Evolutionary conservation across 129 eudicot species (phyloP), one percentile per base, ranked within the genome.

Genomic region (Logfia minima): DNA sequence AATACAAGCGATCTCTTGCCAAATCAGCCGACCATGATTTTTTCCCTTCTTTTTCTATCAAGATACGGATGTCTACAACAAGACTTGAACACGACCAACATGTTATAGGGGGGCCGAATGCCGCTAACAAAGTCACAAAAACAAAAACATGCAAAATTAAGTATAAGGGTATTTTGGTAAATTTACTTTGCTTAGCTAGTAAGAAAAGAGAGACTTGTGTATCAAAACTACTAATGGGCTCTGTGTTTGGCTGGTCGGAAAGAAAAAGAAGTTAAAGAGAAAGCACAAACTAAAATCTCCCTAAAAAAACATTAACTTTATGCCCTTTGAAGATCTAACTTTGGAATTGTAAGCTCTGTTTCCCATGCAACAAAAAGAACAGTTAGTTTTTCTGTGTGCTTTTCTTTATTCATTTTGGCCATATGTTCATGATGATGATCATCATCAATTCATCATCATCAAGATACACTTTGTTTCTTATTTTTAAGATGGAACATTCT

Each of bases 331-430:
- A 86, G 87, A 88, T 87, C 93, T 87, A 86, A 87, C 92, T 93
- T 91, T 89, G 73, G 88, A 87, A 90, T 89, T 90, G 97, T 89
- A 88, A 88, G 92, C 86, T 89, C 96, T 72, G 26, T 81, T 86
- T 71, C 80, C 96, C 70, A 87, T 84, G 92, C 93, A 84, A 69
- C 86, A 81, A 87, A 88, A 81, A 81, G 78, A 75, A 79, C 82
- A 83, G 75, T 81, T 89, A 81, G 90, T 87, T 86, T 79, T 79
- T 85, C 90, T 89, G 83, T 91, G 83, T 79, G 84, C 86, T 79
- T 83, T 85, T 81, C 82, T 80, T 80, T 88, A 74, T 82, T 72
- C 81, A 70, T 63, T 88, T 83, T 63, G 51, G 73, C 37, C 65
- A 65, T 48, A 65, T 65, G 65, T 64, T 71, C 80, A 78, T 62